Base-by-base conservation (phyloP, 305 asterid species). In the Fraxinus nigra region DNA sequence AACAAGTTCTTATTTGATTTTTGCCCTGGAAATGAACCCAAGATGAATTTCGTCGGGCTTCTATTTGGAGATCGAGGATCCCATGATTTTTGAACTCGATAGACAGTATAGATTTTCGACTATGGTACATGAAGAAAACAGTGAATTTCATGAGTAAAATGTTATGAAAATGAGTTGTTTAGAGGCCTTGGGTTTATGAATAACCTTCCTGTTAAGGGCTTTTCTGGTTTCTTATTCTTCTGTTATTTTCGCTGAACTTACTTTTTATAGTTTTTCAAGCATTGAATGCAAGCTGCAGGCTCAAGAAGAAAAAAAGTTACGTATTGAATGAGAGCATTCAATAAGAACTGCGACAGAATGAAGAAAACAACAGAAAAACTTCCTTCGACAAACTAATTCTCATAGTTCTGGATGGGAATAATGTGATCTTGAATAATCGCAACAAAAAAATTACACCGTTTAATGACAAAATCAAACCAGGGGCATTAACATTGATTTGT, bases 401-500 rank as follows among this genome's bases (percentile, higher is more conserved):
- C 13, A 40, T 0, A 77, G 70, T 67, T 38, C 75, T 3, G 40
- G 63, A 76, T 46, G 82, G 16, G 8, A 28, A 80, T 9, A 38
- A 5, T 46, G 22, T 46, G 78, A 20, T 38, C 76, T 61, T 16
- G 74, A 54, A 67, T 16, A 67, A 56, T 54, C 20, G 24, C 74
- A 73, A 70, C 2, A 20, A 18, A 37, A 33, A 3, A 59, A 78
- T 46, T 80, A 38, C n/a, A 33, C 5, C 11, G 38, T 24, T 43
- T 20, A 14, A 26, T 5, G 48, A 37, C 24, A 30, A 18, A 74
- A 37, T 90, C 87, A 93, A 78, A 95, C 92, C 74, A 94, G 95
- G 3, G 97, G 98, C 46, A 95, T 95, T 59, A 95, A 80, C 37
- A 94, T 87, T 2, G 97, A 96, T 87, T 93, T 91, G 84, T 87